Percentiles rank a stretch among this genome's conserved stretches.
Conservation (phyloP, 1,284 basidiomycete genomes). For the Pholiota adiposa region DNA sequence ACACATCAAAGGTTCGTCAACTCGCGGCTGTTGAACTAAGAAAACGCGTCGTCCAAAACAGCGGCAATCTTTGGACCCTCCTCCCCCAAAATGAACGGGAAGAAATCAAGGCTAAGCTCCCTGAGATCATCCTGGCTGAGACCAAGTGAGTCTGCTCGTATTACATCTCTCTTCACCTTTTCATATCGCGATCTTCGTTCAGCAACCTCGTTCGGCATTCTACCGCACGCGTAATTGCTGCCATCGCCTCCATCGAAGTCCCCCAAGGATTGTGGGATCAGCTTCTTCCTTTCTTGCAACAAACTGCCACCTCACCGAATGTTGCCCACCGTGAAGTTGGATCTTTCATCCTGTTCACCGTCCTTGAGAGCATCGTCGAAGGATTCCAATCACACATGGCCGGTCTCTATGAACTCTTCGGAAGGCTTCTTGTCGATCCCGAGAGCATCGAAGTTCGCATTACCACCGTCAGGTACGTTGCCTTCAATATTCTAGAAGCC, state of each 20-base stretch:
- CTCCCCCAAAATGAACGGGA: slow-evolving; percentile 74
- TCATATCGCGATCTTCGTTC: slow-evolving; percentile 16
- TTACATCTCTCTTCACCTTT: slow-evolving; percentile 17
- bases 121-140: slow-evolving; percentile 82
- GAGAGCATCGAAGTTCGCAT: slow-evolving; percentile 92
- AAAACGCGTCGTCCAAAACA: slow-evolving; percentile 86
- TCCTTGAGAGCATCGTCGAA: slow-evolving; percentile 92
- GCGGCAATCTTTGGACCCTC: slow-evolving; percentile 85
- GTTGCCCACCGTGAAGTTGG: slow-evolving; percentile 89
- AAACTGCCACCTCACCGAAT: slow-evolving; percentile 73
- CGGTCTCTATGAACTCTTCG: slow-evolving; percentile 85
- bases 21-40: slow-evolving; percentile 97
- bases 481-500: background rate
- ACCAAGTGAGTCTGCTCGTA: slow-evolving; percentile 59
- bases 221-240: slow-evolving; percentile 90
- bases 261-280: slow-evolving; percentile 84
- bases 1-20: slow-evolving; percentile 81
- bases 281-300: slow-evolving; percentile 88
- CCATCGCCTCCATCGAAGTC: slow-evolving; percentile 92
- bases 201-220: slow-evolving; percentile 91
- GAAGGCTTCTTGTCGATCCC: slow-evolving; percentile 80
- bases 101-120: slow-evolving; percentile 87
- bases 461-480: slow-evolving; percentile 79
- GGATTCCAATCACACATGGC: slow-evolving; percentile 82
- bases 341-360: slow-evolving; percentile 89